These are phyloP conservation scores for Colletotrichum orchidophilum DNA, from an alignment of 2,329 filamentous ascomycete genomes.

Conservation along the genomic window DNA sequence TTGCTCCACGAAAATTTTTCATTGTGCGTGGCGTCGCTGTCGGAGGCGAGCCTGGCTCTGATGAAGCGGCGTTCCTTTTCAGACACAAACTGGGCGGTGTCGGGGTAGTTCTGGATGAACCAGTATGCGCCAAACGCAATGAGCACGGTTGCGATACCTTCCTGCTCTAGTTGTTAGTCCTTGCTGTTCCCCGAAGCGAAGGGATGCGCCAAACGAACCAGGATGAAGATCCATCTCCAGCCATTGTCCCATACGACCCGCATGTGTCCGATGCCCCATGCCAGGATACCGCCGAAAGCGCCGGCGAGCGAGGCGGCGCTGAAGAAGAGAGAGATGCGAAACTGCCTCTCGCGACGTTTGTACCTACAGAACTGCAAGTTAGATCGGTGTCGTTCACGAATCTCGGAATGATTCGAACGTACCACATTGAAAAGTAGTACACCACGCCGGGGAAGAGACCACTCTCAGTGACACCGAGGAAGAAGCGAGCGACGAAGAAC, in stretches of 20 bases:
- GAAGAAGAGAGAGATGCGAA: slow-evolving; percentile 65
- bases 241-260: slow-evolving; percentile 60
- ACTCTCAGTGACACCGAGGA: slow-evolving; percentile 63
- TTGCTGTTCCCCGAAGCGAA: too few species aligned
- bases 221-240: slow-evolving; percentile 69
- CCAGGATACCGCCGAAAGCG: slow-evolving; percentile 65
- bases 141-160: slow-evolving; percentile 64
- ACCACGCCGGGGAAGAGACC: slow-evolving; percentile 62
- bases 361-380: slow-evolving; percentile 36
- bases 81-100: slow-evolving; percentile 65
- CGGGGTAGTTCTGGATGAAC: slow-evolving; percentile 74
- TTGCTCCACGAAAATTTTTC: slow-evolving; percentile 76
- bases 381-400: not conserved
- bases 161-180: slow-evolving; percentile 54
- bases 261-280: slow-evolving; percentile 66
- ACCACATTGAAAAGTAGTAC: slow-evolving; percentile 64
- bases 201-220: slow-evolving; percentile 49
- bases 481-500: slow-evolving; percentile 63
- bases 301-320: slow-evolving; percentile 63
- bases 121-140: slow-evolving; percentile 61
- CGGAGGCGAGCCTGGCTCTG: slow-evolving; percentile 69
- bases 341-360: slow-evolving; percentile 62
- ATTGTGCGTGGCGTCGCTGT: slow-evolving; percentile 74
- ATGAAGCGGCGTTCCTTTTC: slow-evolving; percentile 66
- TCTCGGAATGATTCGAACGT: not conserved